Base-by-base conservation (phyloP, 208 protist species). In the Wallacemonas sp. region DNA sequence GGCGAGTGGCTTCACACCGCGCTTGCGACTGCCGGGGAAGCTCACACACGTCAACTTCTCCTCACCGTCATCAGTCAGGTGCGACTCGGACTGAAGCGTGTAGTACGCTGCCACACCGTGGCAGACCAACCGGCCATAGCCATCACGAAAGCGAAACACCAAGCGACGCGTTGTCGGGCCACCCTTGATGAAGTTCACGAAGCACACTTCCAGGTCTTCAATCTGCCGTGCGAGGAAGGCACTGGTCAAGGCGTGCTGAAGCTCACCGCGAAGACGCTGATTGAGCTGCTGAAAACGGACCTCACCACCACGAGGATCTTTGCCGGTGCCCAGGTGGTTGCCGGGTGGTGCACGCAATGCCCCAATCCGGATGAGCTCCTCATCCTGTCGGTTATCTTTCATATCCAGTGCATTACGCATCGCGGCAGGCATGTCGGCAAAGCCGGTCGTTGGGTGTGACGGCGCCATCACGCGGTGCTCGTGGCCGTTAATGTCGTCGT, bases 71-170 rank as follows among this genome's bases (percentile, higher is more conserved):
- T 61, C 64, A 36, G 78, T 70, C 1, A 70, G 65, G 12, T 62
- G 73, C 0, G 83, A 89, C 44, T 89, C 66, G 21, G 89, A 92
- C 9, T 83, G 67, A 13, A 92, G 78, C 12, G 79, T 59, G 72
- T 95, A 95, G 67, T 89, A 95, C 10, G 80, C 85, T 1, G 83
- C 85, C 4, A 95, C 86, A 29, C 86, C 89, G 61, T 95, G 89
- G 70, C 86, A 93, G 4, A 95, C 79, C 8, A 95, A 70, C 8
- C 89, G 78, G 21, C 89, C 86, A 66, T 95, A 95, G 19, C 89
- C 89, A 69, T 95, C 89, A 13, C 82, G 83, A 62, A 93, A 95
- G 38, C 73, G 66, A 48, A 91, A 88, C 50, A 79, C 74, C 1
- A 95, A 67, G 21, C 73, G 70, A 45, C 90, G 78, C 33, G 77